Percentiles rank a stretch among this genome's conserved stretches.
phyloP scores from a whole-genome alignment of 192 early-diverging fungal genomes.

The Geranomyces michiganensis region DNA sequence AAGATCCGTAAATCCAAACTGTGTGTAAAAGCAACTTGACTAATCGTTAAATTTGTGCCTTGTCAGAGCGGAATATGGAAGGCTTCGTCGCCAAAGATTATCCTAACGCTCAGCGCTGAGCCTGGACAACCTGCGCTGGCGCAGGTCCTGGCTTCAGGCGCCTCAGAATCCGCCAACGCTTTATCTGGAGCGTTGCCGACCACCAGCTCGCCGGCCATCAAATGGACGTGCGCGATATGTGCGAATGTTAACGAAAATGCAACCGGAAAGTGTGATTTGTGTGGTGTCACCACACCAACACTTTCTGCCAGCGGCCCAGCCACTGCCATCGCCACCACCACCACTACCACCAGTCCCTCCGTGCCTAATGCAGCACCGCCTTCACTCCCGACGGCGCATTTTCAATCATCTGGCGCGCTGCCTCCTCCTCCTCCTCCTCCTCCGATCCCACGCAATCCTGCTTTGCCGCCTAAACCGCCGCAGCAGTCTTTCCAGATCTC shows the following conservation, averaged over 20 bases:
- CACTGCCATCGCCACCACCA: background rate
- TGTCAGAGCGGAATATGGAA: conserved; percentile 37
- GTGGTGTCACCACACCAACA: conserved; percentile 51
- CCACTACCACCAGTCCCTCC: background rate
- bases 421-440: background rate
- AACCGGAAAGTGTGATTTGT: conserved; percentile 50
- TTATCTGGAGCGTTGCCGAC: conserved; percentile 10
- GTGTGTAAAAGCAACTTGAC: background rate
- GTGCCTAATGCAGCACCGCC: background rate
- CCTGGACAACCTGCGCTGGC: conserved; percentile 35
- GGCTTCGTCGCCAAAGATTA: conserved; percentile 68
- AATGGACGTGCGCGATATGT: conserved; percentile 46
- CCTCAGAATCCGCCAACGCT: conserved; percentile 9
- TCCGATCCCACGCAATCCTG: background rate
- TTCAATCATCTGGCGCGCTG: no score
- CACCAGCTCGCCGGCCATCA: background rate
- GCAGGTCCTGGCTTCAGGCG: background rate
- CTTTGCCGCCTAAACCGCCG: background rate
- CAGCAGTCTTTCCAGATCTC: conserved; percentile 7
- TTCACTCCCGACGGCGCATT: background rate
- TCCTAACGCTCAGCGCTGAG: conserved; percentile 44
- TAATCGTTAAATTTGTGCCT: background rate
- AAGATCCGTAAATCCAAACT: background rate
- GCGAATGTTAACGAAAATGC: conserved; percentile 13
- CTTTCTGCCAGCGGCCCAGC: conserved; percentile 4